phyloP scores from a whole-genome alignment of 371 early-diverging fungal genomes.

The Saksenaea vasiformis region DNA sequence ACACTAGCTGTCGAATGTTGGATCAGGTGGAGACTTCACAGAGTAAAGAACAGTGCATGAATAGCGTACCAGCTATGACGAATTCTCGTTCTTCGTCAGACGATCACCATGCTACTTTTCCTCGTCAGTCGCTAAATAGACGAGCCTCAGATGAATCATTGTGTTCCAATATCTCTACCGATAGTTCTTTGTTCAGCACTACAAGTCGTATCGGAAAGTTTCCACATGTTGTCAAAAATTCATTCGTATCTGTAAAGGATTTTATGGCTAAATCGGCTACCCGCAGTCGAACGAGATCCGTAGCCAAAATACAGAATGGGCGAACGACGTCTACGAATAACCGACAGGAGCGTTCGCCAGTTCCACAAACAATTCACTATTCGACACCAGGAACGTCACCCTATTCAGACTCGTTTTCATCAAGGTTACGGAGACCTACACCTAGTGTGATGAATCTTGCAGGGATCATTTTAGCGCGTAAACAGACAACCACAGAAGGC shows the following conservation, averaged over 20 bases:
- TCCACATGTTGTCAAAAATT: constrained; percentile 42
- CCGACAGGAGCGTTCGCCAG: background rate
- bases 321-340: background rate
- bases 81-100: background rate
- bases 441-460: constrained; percentile 30
- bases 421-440: constrained; percentile 22
- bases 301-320: constrained; percentile 19
- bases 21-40: background rate
- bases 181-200: constrained; percentile 45
- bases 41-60: background rate
- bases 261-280: constrained; percentile 15
- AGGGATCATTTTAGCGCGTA: constrained; percentile 14
- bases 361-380: background rate
- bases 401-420: constrained; percentile 16
- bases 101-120: background rate
- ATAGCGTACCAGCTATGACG: background rate
- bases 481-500: background rate
- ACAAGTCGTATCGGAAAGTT: constrained; percentile 40
- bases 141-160: constrained; percentile 32
- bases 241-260: constrained; percentile 36
- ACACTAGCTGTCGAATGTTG: background rate
- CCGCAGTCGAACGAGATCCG: constrained; percentile 7
- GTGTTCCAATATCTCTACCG: constrained; percentile 36
- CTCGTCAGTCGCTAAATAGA: background rate
- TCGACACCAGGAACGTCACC: background rate